phyloP scores from a whole-genome alignment of 495 filamentous ascomycete species.

The Aspergillus ostianus region DNA sequence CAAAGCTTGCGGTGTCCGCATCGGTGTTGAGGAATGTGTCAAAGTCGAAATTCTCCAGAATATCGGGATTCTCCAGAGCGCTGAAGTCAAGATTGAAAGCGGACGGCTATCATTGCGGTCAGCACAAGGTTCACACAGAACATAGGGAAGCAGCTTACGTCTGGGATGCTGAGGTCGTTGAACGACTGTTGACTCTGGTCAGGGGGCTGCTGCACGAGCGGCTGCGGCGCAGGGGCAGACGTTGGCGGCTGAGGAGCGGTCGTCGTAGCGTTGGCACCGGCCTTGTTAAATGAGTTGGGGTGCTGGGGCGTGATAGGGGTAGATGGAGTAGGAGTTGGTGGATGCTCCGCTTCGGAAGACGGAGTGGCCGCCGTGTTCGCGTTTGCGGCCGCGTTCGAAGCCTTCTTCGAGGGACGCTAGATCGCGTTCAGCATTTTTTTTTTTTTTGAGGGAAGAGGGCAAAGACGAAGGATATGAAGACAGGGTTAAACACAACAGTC shows the following conservation, averaged over 20 bases:
- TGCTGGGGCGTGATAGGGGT: slow-evolving; percentile 87
- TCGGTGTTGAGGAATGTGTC: slow-evolving; percentile 84
- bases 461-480: slow-evolving; percentile 19
- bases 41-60: slow-evolving; percentile 94
- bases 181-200: slow-evolving; percentile 44
- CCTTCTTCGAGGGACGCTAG: slow-evolving; percentile 62
- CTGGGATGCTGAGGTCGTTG: slow-evolving; percentile 37
- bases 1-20: slow-evolving; percentile 48
- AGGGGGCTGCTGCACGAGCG: slow-evolving; percentile 44
- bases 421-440: slow-evolving; percentile 15
- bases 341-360: slow-evolving; percentile 69
- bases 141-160: slow-evolving; percentile 31
- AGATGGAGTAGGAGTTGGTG: slow-evolving; percentile 74
- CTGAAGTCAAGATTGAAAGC: slow-evolving; percentile 61
- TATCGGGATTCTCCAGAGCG: slow-evolving; percentile 58
- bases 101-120: slow-evolving; percentile 24
- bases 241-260: slow-evolving; percentile 40
- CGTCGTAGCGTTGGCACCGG: slow-evolving; percentile 51
- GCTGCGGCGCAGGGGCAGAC: slow-evolving; percentile 39
- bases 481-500: background rate
- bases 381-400: slow-evolving; percentile 45
- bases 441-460: background rate
- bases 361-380: slow-evolving; percentile 63
- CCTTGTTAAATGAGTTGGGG: slow-evolving; percentile 58
- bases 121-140: slow-evolving; percentile 10